Percentiles rank a stretch among this genome's conserved stretches.
Conservation (phyloP, 352 stramenopile species). For the Pythium rhizo-oryzae region DNA sequence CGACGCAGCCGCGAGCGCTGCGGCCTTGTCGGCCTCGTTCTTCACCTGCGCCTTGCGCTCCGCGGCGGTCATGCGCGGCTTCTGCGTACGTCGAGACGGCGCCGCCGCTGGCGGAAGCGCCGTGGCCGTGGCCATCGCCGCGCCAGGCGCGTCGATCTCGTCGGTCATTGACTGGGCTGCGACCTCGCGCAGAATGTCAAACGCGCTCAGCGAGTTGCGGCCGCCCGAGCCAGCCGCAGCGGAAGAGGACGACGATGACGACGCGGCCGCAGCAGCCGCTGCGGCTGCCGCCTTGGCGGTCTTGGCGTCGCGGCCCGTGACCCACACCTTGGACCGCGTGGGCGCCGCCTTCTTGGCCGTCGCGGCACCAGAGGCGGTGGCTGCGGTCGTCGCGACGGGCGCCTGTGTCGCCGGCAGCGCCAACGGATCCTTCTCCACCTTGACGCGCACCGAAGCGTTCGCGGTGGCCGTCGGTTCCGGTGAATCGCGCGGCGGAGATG, state of each 20-base stretch:
- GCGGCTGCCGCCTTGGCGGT: conserved; percentile 23
- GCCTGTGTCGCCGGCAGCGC: conserved; percentile 20
- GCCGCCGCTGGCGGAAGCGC: conserved; percentile 1
- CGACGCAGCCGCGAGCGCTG: neutral
- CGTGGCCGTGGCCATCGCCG: neutral
- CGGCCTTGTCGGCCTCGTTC: conserved; percentile 14
- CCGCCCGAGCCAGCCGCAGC: neutral
- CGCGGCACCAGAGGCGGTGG: too few species aligned
- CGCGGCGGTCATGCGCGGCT: conserved; percentile 6
- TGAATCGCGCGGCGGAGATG: conserved; percentile 36
- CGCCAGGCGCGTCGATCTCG: conserved; percentile 42
- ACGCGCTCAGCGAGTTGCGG: conserved; percentile 57
- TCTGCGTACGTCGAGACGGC: conserved; percentile 15
- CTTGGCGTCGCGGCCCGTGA: conserved; percentile 27
- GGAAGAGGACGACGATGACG: neutral
- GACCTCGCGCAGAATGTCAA: conserved; percentile 86
- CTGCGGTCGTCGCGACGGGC: too few species aligned
- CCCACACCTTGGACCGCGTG: conserved; percentile 35
- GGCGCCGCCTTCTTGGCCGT: conserved; percentile 30
- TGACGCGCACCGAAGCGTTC: conserved; percentile 49
- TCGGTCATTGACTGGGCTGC: conserved; percentile 64
- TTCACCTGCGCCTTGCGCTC: conserved; percentile 13
- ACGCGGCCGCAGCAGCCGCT: neutral
- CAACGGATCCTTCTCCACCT: conserved; percentile 56
- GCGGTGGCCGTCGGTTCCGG: conserved; percentile 18